Percentiles rank a stretch among this genome's conserved stretches.
phyloP scores from a whole-genome alignment of 2,329 filamentous ascomycete genomes.

The Curvularia spicifera region DNA sequence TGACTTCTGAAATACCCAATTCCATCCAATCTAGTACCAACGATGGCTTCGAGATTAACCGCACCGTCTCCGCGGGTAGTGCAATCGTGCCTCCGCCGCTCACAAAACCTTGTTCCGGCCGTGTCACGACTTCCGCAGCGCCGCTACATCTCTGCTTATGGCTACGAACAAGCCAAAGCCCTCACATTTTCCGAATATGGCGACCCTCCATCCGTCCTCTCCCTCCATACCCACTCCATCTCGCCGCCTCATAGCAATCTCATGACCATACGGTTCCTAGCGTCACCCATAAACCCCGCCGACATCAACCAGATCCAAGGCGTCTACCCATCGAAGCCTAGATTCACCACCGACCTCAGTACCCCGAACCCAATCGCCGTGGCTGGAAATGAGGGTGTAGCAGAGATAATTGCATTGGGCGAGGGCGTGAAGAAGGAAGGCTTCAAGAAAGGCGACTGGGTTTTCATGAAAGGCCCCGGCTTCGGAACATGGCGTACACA shows the following conservation, averaged over 20 bases:
- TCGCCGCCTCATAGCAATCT: conserved; percentile 72
- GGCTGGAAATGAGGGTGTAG: conserved; percentile 90
- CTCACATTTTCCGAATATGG: conserved; percentile 77
- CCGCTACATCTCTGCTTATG: conserved; percentile 66
- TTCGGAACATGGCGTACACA: conserved; percentile 97
- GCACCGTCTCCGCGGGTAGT: conserved; percentile 25
- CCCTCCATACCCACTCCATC: conserved; percentile 77
- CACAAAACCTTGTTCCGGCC: conserved; percentile 13
- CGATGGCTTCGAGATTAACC: conserved; percentile 39
- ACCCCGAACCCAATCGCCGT: conserved; percentile 78
- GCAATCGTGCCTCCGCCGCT: conserved; percentile 31
- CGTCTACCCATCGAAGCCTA: conserved; percentile 86
- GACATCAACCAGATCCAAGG: conserved; percentile 99
- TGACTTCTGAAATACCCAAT: conserved; percentile 9
- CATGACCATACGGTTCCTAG: conserved; percentile 84
- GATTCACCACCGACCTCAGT: conserved; percentile 76
- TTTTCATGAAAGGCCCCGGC: conserved; percentile 80
- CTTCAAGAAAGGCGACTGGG: conserved; percentile 84
- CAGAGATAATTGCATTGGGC: conserved; percentile 80
- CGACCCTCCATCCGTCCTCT: conserved; percentile 73
- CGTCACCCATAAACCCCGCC: conserved; percentile 92
- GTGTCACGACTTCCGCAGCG: conserved; percentile 31
- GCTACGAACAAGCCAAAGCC: conserved; percentile 85
- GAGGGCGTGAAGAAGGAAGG: conserved; percentile 60
- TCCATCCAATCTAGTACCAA: conserved; percentile 1